Evolutionary conservation across 1,284 basidiomycete genomes (phyloP).

Genomic region (Ceratobasidium sp.): DNA sequence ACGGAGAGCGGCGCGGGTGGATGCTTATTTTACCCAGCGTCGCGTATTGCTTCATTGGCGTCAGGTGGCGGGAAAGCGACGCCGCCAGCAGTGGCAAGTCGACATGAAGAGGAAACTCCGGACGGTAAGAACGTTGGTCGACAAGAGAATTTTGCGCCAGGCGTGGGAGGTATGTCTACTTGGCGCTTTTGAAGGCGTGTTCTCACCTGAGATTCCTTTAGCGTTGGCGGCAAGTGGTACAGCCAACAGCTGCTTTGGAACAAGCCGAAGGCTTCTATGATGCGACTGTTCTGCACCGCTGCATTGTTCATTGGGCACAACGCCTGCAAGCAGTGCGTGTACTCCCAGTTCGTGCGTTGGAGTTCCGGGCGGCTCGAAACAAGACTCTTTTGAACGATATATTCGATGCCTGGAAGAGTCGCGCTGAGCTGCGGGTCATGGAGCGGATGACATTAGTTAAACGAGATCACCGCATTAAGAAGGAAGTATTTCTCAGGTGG

Average conservation of each 20-base stretch:
- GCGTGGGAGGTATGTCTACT: slow-evolving; percentile 39
- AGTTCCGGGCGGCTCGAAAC: slow-evolving; percentile 24
- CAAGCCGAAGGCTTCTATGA: slow-evolving; percentile 34
- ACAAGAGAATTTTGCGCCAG: slow-evolving; percentile 35
- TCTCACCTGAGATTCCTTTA: neutral
- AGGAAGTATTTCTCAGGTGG: slow-evolving; percentile 40
- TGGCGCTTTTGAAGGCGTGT: neutral
- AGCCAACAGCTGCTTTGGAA: slow-evolving; percentile 15
- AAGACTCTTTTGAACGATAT: slow-evolving; percentile 18
- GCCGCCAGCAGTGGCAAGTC: slow-evolving; percentile 38
- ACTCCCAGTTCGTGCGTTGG: slow-evolving; percentile 20
- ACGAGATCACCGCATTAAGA: slow-evolving; percentile 29
- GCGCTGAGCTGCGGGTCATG: slow-evolving; percentile 37
- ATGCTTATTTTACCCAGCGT: slow-evolving; percentile 33
- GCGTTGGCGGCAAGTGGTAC: slow-evolving; percentile 36
- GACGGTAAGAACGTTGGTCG: slow-evolving; percentile 20
- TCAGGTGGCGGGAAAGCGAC: slow-evolving; percentile 16
- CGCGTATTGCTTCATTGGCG: slow-evolving; percentile 36
- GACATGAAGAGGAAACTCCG: slow-evolving; percentile 41
- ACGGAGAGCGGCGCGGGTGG: slow-evolving; percentile 40
- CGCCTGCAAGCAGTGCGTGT: slow-evolving; percentile 26
- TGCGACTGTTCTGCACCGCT: slow-evolving; percentile 26
- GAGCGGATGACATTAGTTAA: slow-evolving; percentile 36
- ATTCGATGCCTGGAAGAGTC: slow-evolving; percentile 44
- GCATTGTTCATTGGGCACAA: slow-evolving; percentile 36